Evolutionary conservation across 2,329 filamentous ascomycete genomes (phyloP), one percentile per base, ranked within the genome.

Genomic region (Botrytis fragariae): DNA sequence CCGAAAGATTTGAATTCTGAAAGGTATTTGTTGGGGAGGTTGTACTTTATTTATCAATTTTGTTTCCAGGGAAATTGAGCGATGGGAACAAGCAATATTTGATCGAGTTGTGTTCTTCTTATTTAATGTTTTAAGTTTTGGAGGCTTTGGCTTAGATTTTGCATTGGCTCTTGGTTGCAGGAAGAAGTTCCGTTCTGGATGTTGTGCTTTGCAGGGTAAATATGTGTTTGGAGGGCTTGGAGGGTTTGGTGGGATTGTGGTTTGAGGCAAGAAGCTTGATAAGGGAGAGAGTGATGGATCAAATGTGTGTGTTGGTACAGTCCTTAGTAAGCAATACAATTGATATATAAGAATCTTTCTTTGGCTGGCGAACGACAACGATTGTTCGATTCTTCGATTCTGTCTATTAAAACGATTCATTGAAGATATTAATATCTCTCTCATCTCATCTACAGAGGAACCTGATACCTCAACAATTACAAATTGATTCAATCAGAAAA

Each of bases 101-200:
- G 39, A 63, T 44, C 25, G 61, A 29, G n/a, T 44, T 63, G 61
- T 63, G 61, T 12, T 42, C 61, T 44, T 20, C 16, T 29, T n/a
- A n/a, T 54, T 54, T n/a, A 29, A 54, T 16, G 37, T 29, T 42
- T 42, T 20, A 1, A 63, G 16, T 63, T 62, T 63, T 42, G 8
- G 25, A 63, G 60, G 22, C 37, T 63, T n/a, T 63, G 25, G 22
- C n/a, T 29, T 63, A 37, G 60, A 20, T 25, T 63, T n/a, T 29
- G 25, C 37, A 42, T 29, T 63, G 60, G 60, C n/a, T 63, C 44
- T 44, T 63, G 61, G 37, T 63, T 63, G 61, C 61, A 42, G 37
- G 25, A 62, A 29, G 60, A 42, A 63, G 25, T 39, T n/a, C 60
- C 37, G 60, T 62, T 62, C 25, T 62, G 60, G 60, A 62, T 39